These are phyloP conservation scores for Rhizopogon vulgaris DNA, from an alignment of 768 basidiomycete genomes.

Conservation along the genomic window DNA sequence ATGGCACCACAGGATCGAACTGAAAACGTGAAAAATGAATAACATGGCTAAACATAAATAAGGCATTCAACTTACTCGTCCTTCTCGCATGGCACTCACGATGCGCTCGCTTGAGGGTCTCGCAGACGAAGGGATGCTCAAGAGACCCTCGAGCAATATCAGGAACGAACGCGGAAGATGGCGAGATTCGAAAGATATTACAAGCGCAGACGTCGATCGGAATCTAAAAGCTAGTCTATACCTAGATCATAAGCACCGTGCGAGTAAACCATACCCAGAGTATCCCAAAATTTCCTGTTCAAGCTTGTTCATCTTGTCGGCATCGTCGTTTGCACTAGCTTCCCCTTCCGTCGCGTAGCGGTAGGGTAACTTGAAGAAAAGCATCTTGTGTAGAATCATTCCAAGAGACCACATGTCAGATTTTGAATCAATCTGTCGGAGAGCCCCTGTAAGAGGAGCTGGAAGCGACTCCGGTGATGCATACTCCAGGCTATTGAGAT, in stretches of 20 bases:
- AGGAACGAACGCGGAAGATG: constrained; percentile 67
- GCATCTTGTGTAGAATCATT: constrained; percentile 90
- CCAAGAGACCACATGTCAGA: constrained; percentile 97
- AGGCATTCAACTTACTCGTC: constrained; percentile 47
- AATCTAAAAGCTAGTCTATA: constrained; percentile 32
- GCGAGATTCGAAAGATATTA: constrained; percentile 59
- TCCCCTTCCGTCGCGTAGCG: constrained; percentile 60
- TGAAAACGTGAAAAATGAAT: constrained; percentile 9
- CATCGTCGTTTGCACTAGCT: constrained; percentile 43
- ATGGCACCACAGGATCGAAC: constrained; percentile 21
- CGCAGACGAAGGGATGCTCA: constrained; percentile 52
- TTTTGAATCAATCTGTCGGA: constrained; percentile 75
- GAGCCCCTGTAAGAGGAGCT: constrained; percentile 54
- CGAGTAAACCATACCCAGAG: constrained; percentile 47
- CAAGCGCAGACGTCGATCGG: constrained; percentile 43
- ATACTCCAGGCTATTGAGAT: constrained; percentile 62
- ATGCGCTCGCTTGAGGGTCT: constrained; percentile 75
- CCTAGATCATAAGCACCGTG: background rate
- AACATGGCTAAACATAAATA: background rate
- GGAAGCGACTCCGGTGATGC: constrained; percentile 85
- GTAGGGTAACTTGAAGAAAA: constrained; percentile 90
- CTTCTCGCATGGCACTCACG: constrained; percentile 57
- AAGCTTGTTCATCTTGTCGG: constrained; percentile 60
- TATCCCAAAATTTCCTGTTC: constrained; percentile 72
- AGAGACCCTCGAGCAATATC: constrained; percentile 64